Evolutionary conservation across 306 rosid genomes (phyloP).

Genomic region (Ammopiptanthus mongolicus): DNA sequence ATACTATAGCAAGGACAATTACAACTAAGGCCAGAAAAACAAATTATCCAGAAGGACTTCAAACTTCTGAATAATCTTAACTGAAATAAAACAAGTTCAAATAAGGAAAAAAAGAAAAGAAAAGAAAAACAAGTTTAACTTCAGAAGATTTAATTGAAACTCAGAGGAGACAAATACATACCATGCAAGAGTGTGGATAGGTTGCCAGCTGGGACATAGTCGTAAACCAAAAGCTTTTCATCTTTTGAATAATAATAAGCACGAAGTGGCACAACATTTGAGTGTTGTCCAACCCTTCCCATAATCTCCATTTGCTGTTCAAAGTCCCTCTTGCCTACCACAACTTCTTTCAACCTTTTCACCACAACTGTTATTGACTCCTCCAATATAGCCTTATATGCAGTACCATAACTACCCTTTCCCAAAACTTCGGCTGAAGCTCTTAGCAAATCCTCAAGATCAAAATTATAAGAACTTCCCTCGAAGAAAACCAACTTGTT

Average conservation of each 20-base stretch:
- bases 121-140: background rate
- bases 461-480: slow-evolving; percentile 82
- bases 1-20: background rate
- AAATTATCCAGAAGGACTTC: slow-evolving; percentile 10
- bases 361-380: slow-evolving; percentile 81
- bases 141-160: background rate
- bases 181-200: slow-evolving; percentile 69
- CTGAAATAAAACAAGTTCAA: slow-evolving; percentile 8
- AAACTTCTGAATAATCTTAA: background rate
- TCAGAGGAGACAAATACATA: slow-evolving; percentile 26
- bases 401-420: slow-evolving; percentile 85
- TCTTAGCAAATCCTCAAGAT: slow-evolving; percentile 79
- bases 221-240: slow-evolving; percentile 82
- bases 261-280: slow-evolving; percentile 67
- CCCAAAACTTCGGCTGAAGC: slow-evolving; percentile 91
- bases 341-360: slow-evolving; percentile 85
- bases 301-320: slow-evolving; percentile 80
- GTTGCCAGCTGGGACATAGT: slow-evolving; percentile 58
- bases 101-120: background rate
- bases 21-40: background rate
- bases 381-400: slow-evolving; percentile 80
- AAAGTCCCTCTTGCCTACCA: slow-evolving; percentile 71
- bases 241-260: slow-evolving; percentile 88
- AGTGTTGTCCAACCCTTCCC: slow-evolving; percentile 73
- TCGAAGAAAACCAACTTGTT: slow-evolving; percentile 84